Percentiles rank a stretch among this genome's conserved stretches.
Evolutionary conservation across 805 yeast genomes (phyloP).

Genomic region (Cyberlindnera galapagoensis): DNA sequence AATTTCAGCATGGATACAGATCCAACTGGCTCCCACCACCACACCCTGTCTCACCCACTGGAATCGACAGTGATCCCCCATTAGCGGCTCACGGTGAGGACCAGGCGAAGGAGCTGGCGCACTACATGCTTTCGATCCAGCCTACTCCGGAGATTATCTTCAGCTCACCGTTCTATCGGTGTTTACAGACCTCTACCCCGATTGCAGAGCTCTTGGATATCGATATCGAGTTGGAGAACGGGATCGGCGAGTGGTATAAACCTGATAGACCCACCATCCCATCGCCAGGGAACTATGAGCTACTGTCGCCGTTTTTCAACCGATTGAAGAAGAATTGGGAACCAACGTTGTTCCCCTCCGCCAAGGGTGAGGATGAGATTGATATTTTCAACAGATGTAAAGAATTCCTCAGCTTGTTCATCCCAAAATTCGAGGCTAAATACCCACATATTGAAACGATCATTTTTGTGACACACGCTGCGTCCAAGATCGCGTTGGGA

Average conservation of each 20-base stretch:
- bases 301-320: constrained; percentile 49
- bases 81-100: constrained; percentile 82
- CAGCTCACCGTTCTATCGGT: constrained; percentile 83
- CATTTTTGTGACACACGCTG: constrained; percentile 87
- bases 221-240: constrained; percentile 65
- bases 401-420: constrained; percentile 46
- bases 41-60: constrained; percentile 77
- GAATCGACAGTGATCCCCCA: constrained; percentile 84
- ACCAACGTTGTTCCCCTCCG: constrained; percentile 53
- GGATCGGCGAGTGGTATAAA: constrained; percentile 90
- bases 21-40: constrained; percentile 78
- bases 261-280: constrained; percentile 67
- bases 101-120: constrained; percentile 79
- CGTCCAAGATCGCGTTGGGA: constrained; percentile 84
- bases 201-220: constrained; percentile 52
- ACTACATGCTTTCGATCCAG: constrained; percentile 40
- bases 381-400: constrained; percentile 62
- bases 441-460: constrained; percentile 59
- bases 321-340: constrained; percentile 41
- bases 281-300: constrained; percentile 49
- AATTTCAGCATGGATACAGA: constrained; percentile 73
- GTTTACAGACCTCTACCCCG: constrained; percentile 77
- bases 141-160: constrained; percentile 68
- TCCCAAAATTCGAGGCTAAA: constrained; percentile 48
- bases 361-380: constrained; percentile 65